Evolutionary conservation across 2,329 filamentous ascomycete genomes (phyloP).

Genomic region (Chrysoporthe austroafricana): DNA sequence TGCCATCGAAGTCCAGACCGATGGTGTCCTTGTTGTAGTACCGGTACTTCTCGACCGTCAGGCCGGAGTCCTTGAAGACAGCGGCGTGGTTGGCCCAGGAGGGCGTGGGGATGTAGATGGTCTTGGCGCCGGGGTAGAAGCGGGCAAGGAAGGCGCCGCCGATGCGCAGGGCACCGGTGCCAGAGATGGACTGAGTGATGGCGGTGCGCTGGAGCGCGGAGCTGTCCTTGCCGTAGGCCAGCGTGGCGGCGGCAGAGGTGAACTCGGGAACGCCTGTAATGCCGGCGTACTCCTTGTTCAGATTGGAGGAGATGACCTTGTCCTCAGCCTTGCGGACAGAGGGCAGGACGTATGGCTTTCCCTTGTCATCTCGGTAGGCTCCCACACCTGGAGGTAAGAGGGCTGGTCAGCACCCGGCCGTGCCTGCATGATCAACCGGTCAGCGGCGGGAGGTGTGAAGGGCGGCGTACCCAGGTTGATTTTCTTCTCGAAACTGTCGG

Average conservation of each 20-base stretch:
- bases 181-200: slow-evolving; percentile 97
- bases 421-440: neutral
- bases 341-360: slow-evolving; percentile 96
- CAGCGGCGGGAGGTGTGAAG: neutral
- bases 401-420: slow-evolving; percentile 13
- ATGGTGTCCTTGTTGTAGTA: slow-evolving; percentile 99
- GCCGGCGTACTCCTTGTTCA: slow-evolving; percentile 98
- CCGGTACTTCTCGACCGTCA: slow-evolving; percentile 91
- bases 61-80: slow-evolving; percentile 90
- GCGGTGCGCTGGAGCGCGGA: slow-evolving; percentile 77
- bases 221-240: slow-evolving; percentile 87
- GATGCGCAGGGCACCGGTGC: slow-evolving; percentile 93
- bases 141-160: slow-evolving; percentile 91
- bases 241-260: slow-evolving; percentile 85
- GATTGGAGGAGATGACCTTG: slow-evolving; percentile 74
- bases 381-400: slow-evolving; percentile 69
- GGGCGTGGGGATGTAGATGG: slow-evolving; percentile 93
- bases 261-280: slow-evolving; percentile 96
- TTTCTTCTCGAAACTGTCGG: slow-evolving; percentile 90
- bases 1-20: slow-evolving; percentile 93
- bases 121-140: slow-evolving; percentile 89
- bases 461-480: slow-evolving; percentile 81
- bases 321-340: slow-evolving; percentile 89
- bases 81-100: slow-evolving; percentile 99
- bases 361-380: slow-evolving; percentile 96